phyloP scores from a whole-genome alignment of 1,284 basidiomycete species.

The Moniliophthora roreri region DNA sequence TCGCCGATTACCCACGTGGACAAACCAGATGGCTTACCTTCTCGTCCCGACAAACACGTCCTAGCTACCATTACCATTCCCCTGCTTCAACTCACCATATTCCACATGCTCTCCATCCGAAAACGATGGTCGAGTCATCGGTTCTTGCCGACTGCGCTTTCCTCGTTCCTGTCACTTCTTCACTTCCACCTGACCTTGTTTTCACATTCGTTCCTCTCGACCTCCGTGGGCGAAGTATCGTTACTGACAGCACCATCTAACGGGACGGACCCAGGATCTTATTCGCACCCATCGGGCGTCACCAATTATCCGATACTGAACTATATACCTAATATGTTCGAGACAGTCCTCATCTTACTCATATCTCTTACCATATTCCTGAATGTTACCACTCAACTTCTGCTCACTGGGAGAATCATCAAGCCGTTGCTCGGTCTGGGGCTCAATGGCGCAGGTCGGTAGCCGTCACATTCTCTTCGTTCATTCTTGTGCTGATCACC shows the following conservation, averaged over 20 bases:
- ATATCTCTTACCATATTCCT: slow-evolving; percentile 57
- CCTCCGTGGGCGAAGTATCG: neutral
- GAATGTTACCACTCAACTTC: slow-evolving; percentile 62
- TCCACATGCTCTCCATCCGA: slow-evolving; percentile 63
- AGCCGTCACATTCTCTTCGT: neutral
- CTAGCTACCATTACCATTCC: slow-evolving; percentile 68
- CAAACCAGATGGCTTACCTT: slow-evolving; percentile 42
- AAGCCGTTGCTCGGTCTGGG: slow-evolving; percentile 43
- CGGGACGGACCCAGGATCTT: slow-evolving; percentile 5
- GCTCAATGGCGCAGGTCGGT: slow-evolving; percentile 1
- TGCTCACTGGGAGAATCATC: slow-evolving; percentile 50
- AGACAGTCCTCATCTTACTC: slow-evolving; percentile 54
- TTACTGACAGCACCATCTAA: neutral
- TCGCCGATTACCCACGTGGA: slow-evolving; percentile 56
- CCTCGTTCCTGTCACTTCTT: slow-evolving; percentile 54
- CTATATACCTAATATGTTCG: slow-evolving; percentile 69
- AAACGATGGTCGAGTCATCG: slow-evolving; percentile 61
- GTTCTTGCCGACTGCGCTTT: slow-evolving; percentile 62
- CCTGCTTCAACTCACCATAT: slow-evolving; percentile 62
- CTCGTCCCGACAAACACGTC: slow-evolving; percentile 68
- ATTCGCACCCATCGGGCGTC: slow-evolving; percentile 10
- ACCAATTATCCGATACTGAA: slow-evolving; percentile 62
- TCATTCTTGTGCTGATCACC: neutral
- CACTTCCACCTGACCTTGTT: slow-evolving; percentile 68
- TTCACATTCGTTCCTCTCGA: slow-evolving; percentile 21